Conservation (phyloP, 1,284 basidiomycete genomes). For the Wallemia mellicola region DNA sequence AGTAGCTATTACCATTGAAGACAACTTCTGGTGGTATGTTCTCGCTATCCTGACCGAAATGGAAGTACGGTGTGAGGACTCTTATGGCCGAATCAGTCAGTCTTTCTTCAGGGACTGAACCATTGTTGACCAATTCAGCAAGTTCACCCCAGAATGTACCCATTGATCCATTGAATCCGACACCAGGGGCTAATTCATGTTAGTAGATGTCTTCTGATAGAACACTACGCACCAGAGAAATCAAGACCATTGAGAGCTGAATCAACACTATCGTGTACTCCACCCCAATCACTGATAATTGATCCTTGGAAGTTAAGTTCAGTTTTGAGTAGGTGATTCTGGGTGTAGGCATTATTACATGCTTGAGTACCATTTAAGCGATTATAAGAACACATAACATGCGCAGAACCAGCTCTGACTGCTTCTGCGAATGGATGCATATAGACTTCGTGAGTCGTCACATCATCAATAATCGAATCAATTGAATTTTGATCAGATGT, state of each 20-base stretch:
- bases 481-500: slow-evolving; percentile 3
- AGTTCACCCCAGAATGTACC: not conserved
- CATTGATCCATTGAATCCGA: not conserved
- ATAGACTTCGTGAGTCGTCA: slow-evolving; percentile 18
- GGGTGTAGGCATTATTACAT: slow-evolving; percentile 39
- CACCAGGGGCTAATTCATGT: not conserved
- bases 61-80: not conserved
- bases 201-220: too few species aligned
- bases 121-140: slow-evolving; percentile 20
- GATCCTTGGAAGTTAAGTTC: slow-evolving; percentile 26
- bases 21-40: not conserved
- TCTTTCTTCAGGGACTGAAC: slow-evolving; percentile 22
- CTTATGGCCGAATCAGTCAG: slow-evolving; percentile 19
- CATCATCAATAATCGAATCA: slow-evolving; percentile 13
- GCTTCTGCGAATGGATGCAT: slow-evolving; percentile 19
- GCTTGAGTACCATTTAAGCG: slow-evolving; percentile 23
- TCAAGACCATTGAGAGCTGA: not conserved
- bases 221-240: too few species aligned
- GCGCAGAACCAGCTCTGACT: slow-evolving; percentile 18
- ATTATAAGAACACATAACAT: slow-evolving; percentile 7
- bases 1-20: not conserved
- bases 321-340: slow-evolving; percentile 45
- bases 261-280: not conserved
- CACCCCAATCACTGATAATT: slow-evolving; percentile 7
- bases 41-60: not conserved